Evolutionary conservation across 306 rosid genomes (phyloP).

Genomic region (Castanea mollissima): DNA sequence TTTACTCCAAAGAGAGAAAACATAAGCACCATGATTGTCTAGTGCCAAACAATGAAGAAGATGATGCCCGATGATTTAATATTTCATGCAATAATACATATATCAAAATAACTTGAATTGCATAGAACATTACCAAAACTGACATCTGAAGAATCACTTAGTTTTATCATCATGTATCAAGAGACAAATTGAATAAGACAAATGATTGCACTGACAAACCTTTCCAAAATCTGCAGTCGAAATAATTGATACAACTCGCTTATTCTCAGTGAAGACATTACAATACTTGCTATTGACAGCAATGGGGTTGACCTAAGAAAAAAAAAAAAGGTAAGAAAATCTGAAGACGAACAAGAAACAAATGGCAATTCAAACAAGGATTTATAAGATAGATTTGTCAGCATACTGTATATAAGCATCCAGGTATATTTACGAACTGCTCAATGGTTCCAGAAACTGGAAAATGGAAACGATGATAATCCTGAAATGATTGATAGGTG

Average conservation of each 20-base stretch:
- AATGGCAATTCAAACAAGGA: constrained; percentile 1
- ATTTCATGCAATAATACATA: not conserved
- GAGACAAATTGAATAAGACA: not conserved
- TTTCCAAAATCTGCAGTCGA: constrained; percentile 78
- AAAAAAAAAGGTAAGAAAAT: constrained; percentile 18
- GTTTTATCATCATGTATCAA: not conserved
- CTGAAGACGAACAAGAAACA: constrained; percentile 1
- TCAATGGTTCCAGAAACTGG: constrained; percentile 86
- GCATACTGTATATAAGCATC: constrained; percentile 88
- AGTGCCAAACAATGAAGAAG: not conserved
- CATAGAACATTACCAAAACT: not conserved
- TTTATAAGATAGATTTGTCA: constrained; percentile 7
- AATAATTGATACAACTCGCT: constrained; percentile 79
- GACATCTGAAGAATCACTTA: not conserved
- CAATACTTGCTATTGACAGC: constrained; percentile 98
- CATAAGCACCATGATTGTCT: not conserved
- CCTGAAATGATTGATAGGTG: constrained; percentile 50
- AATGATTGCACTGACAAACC: constrained; percentile 52
- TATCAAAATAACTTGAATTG: not conserved
- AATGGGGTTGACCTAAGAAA: constrained; percentile 80
- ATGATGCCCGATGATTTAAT: not conserved
- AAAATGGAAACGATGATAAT: constrained; percentile 89
- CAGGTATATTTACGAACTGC: constrained; percentile 70
- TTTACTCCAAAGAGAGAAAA: not conserved
- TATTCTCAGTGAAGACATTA: constrained; percentile 96